Conservation (phyloP, 225 moss, liverwort and hornwort genomes). For the Anthoceros angustus region DNA sequence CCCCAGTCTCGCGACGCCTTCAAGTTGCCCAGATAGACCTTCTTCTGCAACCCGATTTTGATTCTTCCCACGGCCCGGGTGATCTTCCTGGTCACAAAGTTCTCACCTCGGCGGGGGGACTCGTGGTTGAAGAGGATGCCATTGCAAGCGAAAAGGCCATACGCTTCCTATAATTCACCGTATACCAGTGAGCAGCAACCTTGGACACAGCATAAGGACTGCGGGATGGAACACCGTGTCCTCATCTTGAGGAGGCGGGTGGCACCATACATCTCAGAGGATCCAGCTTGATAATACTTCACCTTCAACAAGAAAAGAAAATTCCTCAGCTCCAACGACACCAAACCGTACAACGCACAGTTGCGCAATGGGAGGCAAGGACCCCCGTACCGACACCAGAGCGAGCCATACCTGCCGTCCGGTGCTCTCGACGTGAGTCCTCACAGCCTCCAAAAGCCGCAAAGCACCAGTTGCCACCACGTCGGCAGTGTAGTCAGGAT, state of each 20-base stretch:
- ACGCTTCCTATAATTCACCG: conserved; percentile 83
- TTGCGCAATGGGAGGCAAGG: neutral
- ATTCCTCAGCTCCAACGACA: neutral
- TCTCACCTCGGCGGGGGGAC: conserved; percentile 86
- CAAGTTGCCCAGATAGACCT: conserved; percentile 70
- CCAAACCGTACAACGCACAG: neutral
- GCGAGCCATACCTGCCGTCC: conserved; percentile 34
- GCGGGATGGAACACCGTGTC: conserved; percentile 68
- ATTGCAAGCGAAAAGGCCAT: conserved; percentile 86
- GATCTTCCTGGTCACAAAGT: conserved; percentile 85
- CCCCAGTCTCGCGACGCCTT: conserved; percentile 90
- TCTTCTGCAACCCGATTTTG: conserved; percentile 85
- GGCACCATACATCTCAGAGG: conserved; percentile 93
- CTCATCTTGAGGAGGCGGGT: conserved; percentile 91
- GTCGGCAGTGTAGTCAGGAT: conserved; percentile 86
- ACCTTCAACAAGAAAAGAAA: conserved; percentile 12
- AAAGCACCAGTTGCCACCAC: conserved; percentile 78
- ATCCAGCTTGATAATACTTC: conserved; percentile 90
- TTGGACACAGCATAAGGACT: conserved; percentile 87
- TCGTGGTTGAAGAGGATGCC: conserved; percentile 96
- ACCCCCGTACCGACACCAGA: neutral
- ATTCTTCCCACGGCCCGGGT: conserved; percentile 79
- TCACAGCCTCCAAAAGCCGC: conserved; percentile 72
- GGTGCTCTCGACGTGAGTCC: conserved; percentile 62
- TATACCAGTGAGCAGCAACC: conserved; percentile 83